phyloP scores from a whole-genome alignment of 306 rosid species.

The Cicer chorassanicum region DNA sequence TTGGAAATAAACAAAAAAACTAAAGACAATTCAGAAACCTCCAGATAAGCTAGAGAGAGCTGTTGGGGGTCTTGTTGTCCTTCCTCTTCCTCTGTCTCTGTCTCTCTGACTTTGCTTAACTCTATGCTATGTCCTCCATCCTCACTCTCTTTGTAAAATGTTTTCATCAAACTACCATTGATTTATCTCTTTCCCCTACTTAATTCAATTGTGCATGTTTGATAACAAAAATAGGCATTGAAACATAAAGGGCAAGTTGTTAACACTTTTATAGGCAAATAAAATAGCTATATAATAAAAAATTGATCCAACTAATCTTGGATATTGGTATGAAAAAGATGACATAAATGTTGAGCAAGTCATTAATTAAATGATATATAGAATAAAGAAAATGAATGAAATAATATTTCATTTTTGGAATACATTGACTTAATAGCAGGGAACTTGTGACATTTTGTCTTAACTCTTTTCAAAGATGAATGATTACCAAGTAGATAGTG shows the following conservation, averaged over 20 bases:
- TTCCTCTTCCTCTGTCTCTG: conserved; percentile 32
- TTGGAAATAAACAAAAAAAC: conserved; percentile 38
- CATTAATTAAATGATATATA: conserved; percentile 19
- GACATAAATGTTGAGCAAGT: conserved; percentile 17
- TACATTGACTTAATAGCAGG: conserved; percentile 15
- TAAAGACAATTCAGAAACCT: conserved; percentile 37
- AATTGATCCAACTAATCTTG: conserved; percentile 15
- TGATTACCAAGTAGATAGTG: conserved; percentile 32
- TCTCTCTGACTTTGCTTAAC: conserved; percentile 17
- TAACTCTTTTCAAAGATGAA: conserved; percentile 13
- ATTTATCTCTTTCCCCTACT: conserved; percentile 26
- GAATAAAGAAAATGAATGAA: conserved; percentile 6
- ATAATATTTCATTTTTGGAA: conserved; percentile 22
- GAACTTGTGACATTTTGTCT: conserved; percentile 34
- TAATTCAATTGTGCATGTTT: conserved; percentile 8
- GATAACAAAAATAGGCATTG: conserved; percentile 31
- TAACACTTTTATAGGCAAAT: conserved; percentile 25
- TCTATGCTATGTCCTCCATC: conserved; percentile 48
- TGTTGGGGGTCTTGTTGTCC: conserved; percentile 24
- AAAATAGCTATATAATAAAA: conserved; percentile 2
- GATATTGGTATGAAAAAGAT: conserved; percentile 14
- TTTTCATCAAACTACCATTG: conserved; percentile 44
- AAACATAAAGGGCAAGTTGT: conserved; percentile 31
- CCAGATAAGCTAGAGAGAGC: conserved; percentile 41
- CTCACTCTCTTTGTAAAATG: conserved; percentile 45